Evolutionary conservation across 768 basidiomycete genomes (phyloP).

Genomic region (Xerocomus brunneocitrinus): DNA sequence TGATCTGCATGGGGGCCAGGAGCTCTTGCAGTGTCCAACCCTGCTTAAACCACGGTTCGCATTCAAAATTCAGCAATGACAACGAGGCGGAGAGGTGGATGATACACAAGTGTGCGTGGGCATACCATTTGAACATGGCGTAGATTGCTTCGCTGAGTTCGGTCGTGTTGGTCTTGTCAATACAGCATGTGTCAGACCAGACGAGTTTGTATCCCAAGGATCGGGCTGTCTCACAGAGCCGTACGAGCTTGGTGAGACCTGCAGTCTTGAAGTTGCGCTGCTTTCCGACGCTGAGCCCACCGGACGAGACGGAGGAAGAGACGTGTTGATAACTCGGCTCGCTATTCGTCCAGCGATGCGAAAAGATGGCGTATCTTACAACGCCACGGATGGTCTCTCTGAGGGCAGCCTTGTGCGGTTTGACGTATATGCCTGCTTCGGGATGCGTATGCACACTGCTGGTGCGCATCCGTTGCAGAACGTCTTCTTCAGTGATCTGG

Average conservation of each 20-base stretch:
- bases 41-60: conserved; percentile 25
- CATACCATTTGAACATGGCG: conserved; percentile 33
- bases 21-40: conserved; percentile 27
- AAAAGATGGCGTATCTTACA: conserved; percentile 23
- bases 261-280: not conserved
- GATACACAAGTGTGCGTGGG: conserved; percentile 27
- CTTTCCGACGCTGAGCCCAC: not conserved
- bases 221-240: conserved; percentile 21
- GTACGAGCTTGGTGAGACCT: conserved; percentile 16
- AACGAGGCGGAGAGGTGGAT: conserved; percentile 19
- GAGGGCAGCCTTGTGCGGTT: conserved; percentile 10
- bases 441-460: conserved; percentile 1
- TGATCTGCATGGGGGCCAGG: conserved; percentile 24
- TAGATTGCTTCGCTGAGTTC: conserved; percentile 31
- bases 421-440: conserved; percentile 15
- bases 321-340: conserved; percentile 24
- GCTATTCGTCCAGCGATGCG: conserved; percentile 20
- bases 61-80: conserved; percentile 10
- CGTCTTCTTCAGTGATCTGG: conserved; percentile 14
- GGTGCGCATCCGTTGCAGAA: conserved; percentile 2
- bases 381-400: conserved; percentile 15
- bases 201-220: conserved; percentile 15
- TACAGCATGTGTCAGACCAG: conserved; percentile 32
- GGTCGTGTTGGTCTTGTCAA: conserved; percentile 20
- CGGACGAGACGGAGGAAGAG: not conserved